Percentiles rank a stretch among this genome's conserved stretches.
Evolutionary conservation across 306 rosid genomes (phyloP).

Genomic region (Cucurbita maxima): DNA sequence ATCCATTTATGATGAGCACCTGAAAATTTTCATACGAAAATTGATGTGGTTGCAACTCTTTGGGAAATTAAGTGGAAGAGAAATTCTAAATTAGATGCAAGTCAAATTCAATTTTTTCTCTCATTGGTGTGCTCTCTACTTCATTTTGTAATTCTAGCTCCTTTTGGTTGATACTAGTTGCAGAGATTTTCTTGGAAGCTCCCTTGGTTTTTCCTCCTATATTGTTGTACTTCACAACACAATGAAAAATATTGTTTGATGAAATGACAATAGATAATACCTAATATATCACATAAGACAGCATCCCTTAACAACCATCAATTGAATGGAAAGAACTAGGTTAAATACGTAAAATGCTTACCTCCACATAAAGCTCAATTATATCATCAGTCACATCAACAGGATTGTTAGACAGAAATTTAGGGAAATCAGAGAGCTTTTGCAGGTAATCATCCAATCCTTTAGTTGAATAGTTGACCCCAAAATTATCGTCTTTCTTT

Average conservation of each 20-base stretch:
- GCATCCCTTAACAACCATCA: background rate
- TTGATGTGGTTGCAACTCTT: too few species aligned
- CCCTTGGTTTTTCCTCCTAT: background rate
- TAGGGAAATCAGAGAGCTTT: slow-evolving; percentile 61
- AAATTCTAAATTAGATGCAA: too few species aligned
- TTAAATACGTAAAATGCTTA: slow-evolving; percentile 18
- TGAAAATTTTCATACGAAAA: too few species aligned
- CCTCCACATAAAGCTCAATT: slow-evolving; percentile 92
- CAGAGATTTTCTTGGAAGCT: background rate
- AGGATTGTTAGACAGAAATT: slow-evolving; percentile 58
- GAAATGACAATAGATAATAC: background rate
- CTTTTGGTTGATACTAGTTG: background rate
- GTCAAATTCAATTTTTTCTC: background rate
- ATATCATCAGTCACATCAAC: slow-evolving; percentile 69
- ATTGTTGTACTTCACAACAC: background rate
- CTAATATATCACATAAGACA: background rate
- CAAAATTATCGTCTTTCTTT: slow-evolving; percentile 30
- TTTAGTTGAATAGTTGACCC: slow-evolving; percentile 34
- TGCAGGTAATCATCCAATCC: slow-evolving; percentile 54
- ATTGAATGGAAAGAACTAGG: background rate
- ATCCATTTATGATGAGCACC: too few species aligned
- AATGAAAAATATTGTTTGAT: background rate
- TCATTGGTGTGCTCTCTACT: background rate
- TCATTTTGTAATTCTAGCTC: background rate
- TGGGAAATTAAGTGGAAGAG: too few species aligned